A percentile compares a stretch with the other conserved stretches of the same genome.
phyloP scores from a whole-genome alignment of 2,329 filamentous ascomycete genomes.

The Chaetomiaceae sp. region DNA sequence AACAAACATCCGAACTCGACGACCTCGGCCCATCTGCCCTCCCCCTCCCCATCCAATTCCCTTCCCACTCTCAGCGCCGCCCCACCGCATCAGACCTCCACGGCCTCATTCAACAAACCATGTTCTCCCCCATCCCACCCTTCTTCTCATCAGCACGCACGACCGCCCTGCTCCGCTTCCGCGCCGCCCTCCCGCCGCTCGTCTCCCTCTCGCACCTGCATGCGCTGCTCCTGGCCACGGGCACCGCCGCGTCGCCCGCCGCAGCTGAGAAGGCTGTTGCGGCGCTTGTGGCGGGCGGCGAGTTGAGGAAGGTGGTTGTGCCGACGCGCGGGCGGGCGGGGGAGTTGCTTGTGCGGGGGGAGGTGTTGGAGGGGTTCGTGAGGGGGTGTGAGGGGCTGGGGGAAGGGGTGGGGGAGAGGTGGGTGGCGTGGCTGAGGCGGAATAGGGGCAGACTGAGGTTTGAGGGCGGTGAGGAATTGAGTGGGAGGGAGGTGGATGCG shows the following conservation, averaged over 20 bases:
- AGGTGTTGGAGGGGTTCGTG: slow-evolving; percentile 49
- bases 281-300: slow-evolving; percentile 50
- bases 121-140: slow-evolving; percentile 60
- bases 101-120: slow-evolving; percentile 51
- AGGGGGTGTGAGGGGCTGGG: slow-evolving; percentile 28
- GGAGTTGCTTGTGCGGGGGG: slow-evolving; percentile 56
- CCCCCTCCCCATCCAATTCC: slow-evolving; percentile 47
- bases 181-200: slow-evolving; percentile 53
- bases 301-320: slow-evolving; percentile 57
- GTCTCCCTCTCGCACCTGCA: slow-evolving; percentile 62
- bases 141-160: slow-evolving; percentile 61
- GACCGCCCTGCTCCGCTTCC: slow-evolving; percentile 57
- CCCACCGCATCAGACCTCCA: slow-evolving; percentile 43
- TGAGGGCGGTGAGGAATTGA: slow-evolving; percentile 32
- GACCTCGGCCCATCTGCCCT: slow-evolving; percentile 53
- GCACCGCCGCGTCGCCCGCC: slow-evolving; percentile 45
- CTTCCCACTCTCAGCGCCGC: slow-evolving; percentile 38
- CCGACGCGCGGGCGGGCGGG: slow-evolving; percentile 45
- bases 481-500: slow-evolving; percentile 43
- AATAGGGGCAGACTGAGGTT: slow-evolving; percentile 38
- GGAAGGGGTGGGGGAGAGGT: slow-evolving; percentile 42
- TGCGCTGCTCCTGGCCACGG: slow-evolving; percentile 43
- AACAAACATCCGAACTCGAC: slow-evolving; percentile 46
- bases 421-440: slow-evolving; percentile 44
- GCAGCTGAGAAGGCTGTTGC: slow-evolving; percentile 61